These are phyloP conservation scores for Scheffersomyces parashehatae DNA, from an alignment of 1,139 yeast species.

Conservation along the genomic window DNA sequence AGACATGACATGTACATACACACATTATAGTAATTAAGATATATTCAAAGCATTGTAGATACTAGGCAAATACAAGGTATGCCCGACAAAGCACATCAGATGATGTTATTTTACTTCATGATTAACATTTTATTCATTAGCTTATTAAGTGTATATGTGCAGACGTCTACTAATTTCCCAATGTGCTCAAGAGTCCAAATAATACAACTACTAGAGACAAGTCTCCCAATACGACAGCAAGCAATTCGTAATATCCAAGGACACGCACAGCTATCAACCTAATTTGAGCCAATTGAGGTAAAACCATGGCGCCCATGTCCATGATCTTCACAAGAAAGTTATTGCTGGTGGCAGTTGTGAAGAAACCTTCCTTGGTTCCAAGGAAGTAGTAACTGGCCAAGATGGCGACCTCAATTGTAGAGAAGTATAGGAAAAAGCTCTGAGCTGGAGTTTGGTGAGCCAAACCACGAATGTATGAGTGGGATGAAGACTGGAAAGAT, in stretches of 20 bases:
- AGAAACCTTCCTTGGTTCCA: conserved; percentile 25
- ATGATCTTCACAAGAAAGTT: conserved; percentile 31
- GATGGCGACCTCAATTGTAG: conserved; percentile 35
- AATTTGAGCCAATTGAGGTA: conserved; percentile 34
- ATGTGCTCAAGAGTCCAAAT: conserved; percentile 38
- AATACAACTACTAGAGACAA: conserved; percentile 38
- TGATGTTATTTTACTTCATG: too few species aligned
- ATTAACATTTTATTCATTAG: background rate
- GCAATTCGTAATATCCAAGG: conserved; percentile 40
- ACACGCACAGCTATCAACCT: conserved; percentile 30
- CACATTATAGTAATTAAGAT: too few species aligned
- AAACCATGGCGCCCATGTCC: conserved; percentile 35
- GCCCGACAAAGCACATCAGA: too few species aligned
- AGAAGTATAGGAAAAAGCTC: conserved; percentile 30
- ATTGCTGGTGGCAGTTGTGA: conserved; percentile 25
- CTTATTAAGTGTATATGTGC: background rate
- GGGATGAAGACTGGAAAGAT: conserved; percentile 32
- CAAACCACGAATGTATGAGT: conserved; percentile 27
- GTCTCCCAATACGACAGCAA: conserved; percentile 41
- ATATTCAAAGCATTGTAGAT: too few species aligned
- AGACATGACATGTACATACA: too few species aligned
- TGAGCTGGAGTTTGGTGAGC: conserved; percentile 13
- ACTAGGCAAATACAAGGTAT: too few species aligned
- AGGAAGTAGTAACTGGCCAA: conserved; percentile 37
- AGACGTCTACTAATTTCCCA: conserved; percentile 1